Evolutionary conservation across 2,329 filamentous ascomycete species (phyloP).

Genomic region (Cercospora sesami): DNA sequence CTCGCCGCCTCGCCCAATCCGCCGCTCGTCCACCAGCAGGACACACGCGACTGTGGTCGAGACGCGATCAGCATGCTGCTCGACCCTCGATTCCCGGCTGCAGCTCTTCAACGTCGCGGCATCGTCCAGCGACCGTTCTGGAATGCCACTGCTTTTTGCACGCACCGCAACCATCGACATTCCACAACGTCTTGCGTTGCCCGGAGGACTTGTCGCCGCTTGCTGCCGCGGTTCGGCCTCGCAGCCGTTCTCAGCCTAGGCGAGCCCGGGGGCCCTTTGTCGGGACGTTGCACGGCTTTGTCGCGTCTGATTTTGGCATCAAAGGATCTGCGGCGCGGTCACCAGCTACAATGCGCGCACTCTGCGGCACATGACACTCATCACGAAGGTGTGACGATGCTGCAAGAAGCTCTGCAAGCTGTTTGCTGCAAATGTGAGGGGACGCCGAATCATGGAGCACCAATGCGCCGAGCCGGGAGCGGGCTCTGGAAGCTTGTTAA

Average conservation of each 20-base stretch:
- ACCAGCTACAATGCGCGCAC: slow-evolving; percentile 6
- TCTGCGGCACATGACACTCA: slow-evolving; percentile 4
- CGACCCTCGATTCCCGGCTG: neutral
- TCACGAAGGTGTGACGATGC: slow-evolving; percentile 4
- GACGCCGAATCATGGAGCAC: slow-evolving; percentile 11
- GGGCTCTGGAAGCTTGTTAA: slow-evolving; percentile 11
- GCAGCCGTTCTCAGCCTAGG: slow-evolving; percentile 6
- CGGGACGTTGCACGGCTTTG: slow-evolving; percentile 20
- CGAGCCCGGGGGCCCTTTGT: slow-evolving; percentile 15
- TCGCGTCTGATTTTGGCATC: neutral
- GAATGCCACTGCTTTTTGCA: neutral
- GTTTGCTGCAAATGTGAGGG: neutral
- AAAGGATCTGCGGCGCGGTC: slow-evolving; percentile 12
- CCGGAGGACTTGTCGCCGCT: slow-evolving; percentile 2
- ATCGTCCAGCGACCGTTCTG: slow-evolving; percentile 1
- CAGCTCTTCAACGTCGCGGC: neutral
- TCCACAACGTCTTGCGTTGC: neutral
- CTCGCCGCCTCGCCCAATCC: neutral
- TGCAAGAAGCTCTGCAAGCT: slow-evolving; percentile 3
- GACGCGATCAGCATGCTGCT: neutral
- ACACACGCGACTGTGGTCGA: neutral
- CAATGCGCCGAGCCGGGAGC: slow-evolving; percentile 12
- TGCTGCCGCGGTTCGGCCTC: slow-evolving; percentile 13
- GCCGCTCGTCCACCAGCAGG: neutral
- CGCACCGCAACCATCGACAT: neutral